These are phyloP conservation scores for Fistulinella cinereoalba DNA, from an alignment of 1,284 basidiomycete genomes.

Conservation along the genomic window DNA sequence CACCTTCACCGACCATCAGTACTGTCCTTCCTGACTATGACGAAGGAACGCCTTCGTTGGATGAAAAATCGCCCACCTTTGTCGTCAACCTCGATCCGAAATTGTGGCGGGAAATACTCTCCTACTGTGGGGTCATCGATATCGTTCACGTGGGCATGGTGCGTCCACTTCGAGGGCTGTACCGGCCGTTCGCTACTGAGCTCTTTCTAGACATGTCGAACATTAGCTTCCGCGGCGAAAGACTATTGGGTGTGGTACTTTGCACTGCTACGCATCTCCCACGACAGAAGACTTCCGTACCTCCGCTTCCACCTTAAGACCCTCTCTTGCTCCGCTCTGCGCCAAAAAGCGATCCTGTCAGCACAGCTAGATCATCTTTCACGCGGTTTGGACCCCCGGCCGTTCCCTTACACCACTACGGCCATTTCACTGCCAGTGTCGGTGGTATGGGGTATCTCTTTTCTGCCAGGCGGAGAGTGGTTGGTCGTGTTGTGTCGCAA, in stretches of 20 bases:
- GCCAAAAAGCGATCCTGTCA: slow-evolving; percentile 5
- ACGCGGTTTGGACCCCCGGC: background rate
- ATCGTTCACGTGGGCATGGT: slow-evolving; percentile 15
- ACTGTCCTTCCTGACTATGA: background rate
- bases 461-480: slow-evolving; percentile 15
- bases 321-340: slow-evolving; percentile 1
- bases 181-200: background rate
- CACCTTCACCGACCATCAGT: slow-evolving; percentile 1
- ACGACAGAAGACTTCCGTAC: slow-evolving; percentile 6
- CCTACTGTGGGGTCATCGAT: slow-evolving; percentile 13
- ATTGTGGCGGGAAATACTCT: slow-evolving; percentile 13
- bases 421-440: slow-evolving; percentile 2
- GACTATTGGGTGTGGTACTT: slow-evolving; percentile 8
- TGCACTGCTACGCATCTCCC: slow-evolving; percentile 9
- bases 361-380: slow-evolving; percentile 11
- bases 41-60: background rate
- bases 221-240: slow-evolving; percentile 1
- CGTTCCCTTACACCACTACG: slow-evolving; percentile 1
- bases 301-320: background rate
- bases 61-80: background rate
- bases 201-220: slow-evolving; percentile 2
- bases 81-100: slow-evolving; percentile 3
- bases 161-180: background rate
- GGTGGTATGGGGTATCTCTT: slow-evolving; percentile 7
- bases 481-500: slow-evolving; percentile 9